A percentile compares a stretch with the other conserved stretches of the same genome.
Evolutionary conservation across 257 asterid genomes (phyloP).

Genomic region (Solanum arcanum): DNA sequence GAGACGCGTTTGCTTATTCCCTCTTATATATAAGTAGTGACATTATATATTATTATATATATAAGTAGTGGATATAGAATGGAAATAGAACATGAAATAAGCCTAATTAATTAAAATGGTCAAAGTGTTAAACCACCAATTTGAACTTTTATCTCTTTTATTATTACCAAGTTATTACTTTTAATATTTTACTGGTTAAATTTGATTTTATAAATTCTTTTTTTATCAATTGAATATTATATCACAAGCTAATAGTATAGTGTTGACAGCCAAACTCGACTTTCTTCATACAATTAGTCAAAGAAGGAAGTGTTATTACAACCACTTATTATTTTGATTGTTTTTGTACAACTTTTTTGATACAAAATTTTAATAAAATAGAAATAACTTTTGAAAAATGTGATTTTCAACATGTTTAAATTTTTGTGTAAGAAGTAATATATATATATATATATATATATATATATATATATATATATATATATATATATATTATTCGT

Average conservation of each 20-base stretch:
- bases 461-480: no score
- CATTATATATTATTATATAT: neutral
- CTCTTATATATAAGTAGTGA: no score
- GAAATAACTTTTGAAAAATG: neutral
- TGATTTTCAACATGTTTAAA: neutral
- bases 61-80: neutral
- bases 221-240: neutral
- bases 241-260: neutral
- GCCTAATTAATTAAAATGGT: neutral
- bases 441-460: no score
- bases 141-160: neutral
- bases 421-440: no score
- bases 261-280: neutral
- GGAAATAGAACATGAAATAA: neutral
- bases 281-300: neutral
- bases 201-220: neutral
- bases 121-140: neutral
- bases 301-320: neutral
- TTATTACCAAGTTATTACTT: neutral
- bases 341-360: neutral
- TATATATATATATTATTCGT: no score
- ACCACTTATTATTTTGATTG: neutral
- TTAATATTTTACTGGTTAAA: neutral
- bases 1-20: no score
- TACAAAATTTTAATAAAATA: neutral